These are phyloP conservation scores for Microthlaspi erraticum DNA, from an alignment of 345 rosid species.

Conservation along the genomic window DNA sequence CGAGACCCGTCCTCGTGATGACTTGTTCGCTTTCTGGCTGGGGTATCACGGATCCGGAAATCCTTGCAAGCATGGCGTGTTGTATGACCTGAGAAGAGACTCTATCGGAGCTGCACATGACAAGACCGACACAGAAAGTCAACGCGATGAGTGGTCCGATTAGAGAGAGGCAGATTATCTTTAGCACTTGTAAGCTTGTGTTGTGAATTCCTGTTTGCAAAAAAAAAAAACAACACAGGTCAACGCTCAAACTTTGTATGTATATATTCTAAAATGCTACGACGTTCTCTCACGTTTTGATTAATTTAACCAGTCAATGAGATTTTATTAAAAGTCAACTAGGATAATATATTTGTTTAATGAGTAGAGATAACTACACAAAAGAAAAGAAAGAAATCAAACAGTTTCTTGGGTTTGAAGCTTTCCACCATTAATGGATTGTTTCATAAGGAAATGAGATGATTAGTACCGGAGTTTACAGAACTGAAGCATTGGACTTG, in stretches of 20 bases:
- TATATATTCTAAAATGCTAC: conserved; percentile 1
- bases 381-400: background rate
- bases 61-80: conserved; percentile 20
- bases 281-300: conserved; percentile 30
- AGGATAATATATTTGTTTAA: conserved; percentile 15
- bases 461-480: conserved; percentile 42
- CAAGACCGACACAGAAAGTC: conserved; percentile 46
- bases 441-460: background rate
- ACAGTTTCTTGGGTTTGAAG: conserved; percentile 28
- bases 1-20: conserved; percentile 50
- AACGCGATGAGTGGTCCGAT: conserved; percentile 53
- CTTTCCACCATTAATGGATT: conserved; percentile 23
- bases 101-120: conserved; percentile 38
- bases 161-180: conserved; percentile 54
- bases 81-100: background rate
- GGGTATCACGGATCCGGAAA: conserved; percentile 33
- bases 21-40: conserved; percentile 42
- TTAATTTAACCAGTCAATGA: conserved; percentile 34
- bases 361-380: background rate
- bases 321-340: conserved; percentile 22
- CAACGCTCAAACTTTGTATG: conserved; percentile 17
- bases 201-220: conserved; percentile 41
- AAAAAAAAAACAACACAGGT: conserved; percentile 25
- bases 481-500: conserved; percentile 54
- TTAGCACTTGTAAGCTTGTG: conserved; percentile 45